Evolutionary conservation across 2,329 filamentous ascomycete species (phyloP).

Genomic region (Lasiodiplodia citricola): DNA sequence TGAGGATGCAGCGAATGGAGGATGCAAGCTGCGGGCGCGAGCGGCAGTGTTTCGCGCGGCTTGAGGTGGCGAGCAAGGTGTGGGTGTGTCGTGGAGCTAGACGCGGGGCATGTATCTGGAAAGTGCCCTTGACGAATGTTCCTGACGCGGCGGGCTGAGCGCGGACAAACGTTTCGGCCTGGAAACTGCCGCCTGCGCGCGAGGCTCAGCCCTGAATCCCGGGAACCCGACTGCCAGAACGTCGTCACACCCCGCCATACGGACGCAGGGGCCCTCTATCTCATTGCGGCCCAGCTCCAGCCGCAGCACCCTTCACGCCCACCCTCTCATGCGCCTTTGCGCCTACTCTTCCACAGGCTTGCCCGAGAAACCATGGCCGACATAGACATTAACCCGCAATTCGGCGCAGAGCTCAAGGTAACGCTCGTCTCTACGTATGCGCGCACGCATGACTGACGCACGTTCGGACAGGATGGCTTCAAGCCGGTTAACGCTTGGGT

Average conservation of each 20-base stretch:
- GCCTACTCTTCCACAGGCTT: not conserved
- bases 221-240: constrained; percentile 29
- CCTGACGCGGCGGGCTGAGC: constrained; percentile 3
- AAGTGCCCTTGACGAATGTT: not conserved
- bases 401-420: constrained; percentile 94
- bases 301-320: constrained; percentile 12
- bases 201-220: constrained; percentile 11
- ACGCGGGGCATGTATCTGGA: not conserved
- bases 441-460: constrained; percentile 28
- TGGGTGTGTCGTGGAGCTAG: not conserved
- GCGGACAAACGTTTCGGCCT: constrained; percentile 13
- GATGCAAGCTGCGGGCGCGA: not conserved
- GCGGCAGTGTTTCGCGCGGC: not conserved
- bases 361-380: constrained; percentile 69
- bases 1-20: constrained; percentile 3
- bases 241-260: constrained; percentile 22
- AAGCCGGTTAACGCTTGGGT: constrained; percentile 92
- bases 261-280: constrained; percentile 14
- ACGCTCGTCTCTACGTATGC: constrained; percentile 32
- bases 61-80: not conserved
- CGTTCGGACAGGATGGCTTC: constrained; percentile 79
- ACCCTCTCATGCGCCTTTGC: constrained; percentile 15
- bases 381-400: constrained; percentile 80
- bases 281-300: constrained; percentile 20
- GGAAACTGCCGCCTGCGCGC: not conserved